Percentiles rank a stretch among this genome's conserved stretches.
phyloP scores from a whole-genome alignment of 371 early-diverging fungal genomes.

The Haplosporangium sp. region DNA sequence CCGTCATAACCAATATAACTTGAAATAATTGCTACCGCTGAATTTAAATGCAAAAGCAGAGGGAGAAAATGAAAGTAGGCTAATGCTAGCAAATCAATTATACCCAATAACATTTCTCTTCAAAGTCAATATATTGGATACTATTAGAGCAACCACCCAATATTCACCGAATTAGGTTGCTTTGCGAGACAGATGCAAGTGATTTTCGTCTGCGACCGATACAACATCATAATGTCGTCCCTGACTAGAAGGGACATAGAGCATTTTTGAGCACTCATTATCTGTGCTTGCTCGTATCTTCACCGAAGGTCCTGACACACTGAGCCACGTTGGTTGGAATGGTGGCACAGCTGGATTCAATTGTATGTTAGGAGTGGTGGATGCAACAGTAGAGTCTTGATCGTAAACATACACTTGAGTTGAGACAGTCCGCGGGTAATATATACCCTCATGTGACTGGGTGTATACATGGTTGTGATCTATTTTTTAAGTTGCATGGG shows the following conservation, averaged over 20 bases:
- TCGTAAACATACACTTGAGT: constrained; percentile 26
- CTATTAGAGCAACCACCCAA: background rate
- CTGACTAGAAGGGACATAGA: background rate
- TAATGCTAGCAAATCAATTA: too few species aligned
- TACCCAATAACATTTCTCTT: background rate
- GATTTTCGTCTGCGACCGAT: background rate
- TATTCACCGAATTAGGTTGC: background rate
- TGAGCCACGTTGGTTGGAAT: constrained; percentile 7
- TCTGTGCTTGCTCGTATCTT: background rate
- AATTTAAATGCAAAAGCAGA: too few species aligned
- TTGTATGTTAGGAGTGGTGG: background rate
- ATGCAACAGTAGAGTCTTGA: constrained; percentile 6
- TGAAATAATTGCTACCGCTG: too few species aligned
- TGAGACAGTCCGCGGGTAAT: constrained; percentile 14
- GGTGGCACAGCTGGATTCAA: background rate
- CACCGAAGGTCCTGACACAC: background rate
- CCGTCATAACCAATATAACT: too few species aligned
- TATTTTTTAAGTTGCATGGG: too few species aligned
- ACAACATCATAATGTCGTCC: constrained; percentile 2
- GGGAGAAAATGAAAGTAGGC: too few species aligned
- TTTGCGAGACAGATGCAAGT: background rate
- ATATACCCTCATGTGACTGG: constrained; percentile 17
- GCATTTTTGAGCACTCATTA: background rate
- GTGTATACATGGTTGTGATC: constrained; percentile 7
- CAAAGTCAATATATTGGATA: background rate